These are phyloP conservation scores for Zelopaecilomyces penicillatus DNA, from an alignment of 2,329 filamentous ascomycete genomes.

Conservation along the genomic window DNA sequence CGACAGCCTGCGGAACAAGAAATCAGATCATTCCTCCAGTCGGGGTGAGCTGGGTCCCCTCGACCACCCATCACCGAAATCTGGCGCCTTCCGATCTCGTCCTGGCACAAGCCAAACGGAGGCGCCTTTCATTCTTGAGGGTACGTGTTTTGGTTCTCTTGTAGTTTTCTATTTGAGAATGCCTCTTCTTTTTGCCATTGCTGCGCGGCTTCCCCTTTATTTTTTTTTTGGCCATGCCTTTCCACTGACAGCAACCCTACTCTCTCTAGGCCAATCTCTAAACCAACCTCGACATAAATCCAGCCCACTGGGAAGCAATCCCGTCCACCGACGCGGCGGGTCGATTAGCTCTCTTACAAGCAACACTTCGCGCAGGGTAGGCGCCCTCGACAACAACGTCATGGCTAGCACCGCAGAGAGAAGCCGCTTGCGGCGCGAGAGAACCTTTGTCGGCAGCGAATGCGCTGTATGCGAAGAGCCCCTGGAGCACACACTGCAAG, in stretches of 20 bases:
- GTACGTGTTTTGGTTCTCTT: slow-evolving; percentile 18
- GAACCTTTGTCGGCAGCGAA: slow-evolving; percentile 90
- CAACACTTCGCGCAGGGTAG: slow-evolving; percentile 26
- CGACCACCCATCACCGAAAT: slow-evolving; percentile 12
- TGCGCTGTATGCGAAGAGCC: slow-evolving; percentile 97
- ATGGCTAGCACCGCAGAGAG: slow-evolving; percentile 53
- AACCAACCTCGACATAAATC: slow-evolving; percentile 14
- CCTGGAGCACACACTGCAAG: slow-evolving; percentile 86
- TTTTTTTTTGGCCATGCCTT: not conserved
- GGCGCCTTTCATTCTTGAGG: slow-evolving; percentile 17
- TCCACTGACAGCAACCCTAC: slow-evolving; percentile 6
- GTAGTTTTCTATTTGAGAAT: not conserved
- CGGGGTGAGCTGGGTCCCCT: slow-evolving; percentile 22
- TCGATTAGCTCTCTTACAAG: slow-evolving; percentile 24
- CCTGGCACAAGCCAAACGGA: slow-evolving; percentile 18
- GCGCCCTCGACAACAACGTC: slow-evolving; percentile 32
- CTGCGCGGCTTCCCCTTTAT: not conserved
- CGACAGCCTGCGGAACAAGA: slow-evolving; percentile 10
- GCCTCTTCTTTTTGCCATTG: not conserved
- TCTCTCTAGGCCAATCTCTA: slow-evolving; percentile 13
- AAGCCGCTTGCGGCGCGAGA: slow-evolving; percentile 71
- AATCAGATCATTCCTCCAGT: slow-evolving; percentile 16
- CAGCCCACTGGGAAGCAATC: slow-evolving; percentile 16
- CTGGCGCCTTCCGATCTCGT: slow-evolving; percentile 16
- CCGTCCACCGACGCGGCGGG: slow-evolving; percentile 22